These are phyloP conservation scores for Flaveria sonorensis DNA, from an alignment of 129 eudicot genomes.

Conservation along the genomic window DNA sequence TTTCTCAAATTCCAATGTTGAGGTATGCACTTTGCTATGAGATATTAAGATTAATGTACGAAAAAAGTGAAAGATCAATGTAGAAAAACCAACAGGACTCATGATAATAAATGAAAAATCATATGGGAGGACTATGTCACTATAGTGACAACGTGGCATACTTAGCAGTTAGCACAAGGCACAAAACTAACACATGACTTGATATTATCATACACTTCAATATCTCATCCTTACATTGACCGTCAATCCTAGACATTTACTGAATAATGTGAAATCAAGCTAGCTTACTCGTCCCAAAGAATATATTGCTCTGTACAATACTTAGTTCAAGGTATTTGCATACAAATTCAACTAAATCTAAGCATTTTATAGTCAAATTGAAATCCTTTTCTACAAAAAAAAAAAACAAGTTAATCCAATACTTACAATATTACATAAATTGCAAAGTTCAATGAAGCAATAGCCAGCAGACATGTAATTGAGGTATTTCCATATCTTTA, in stretches of 20 bases:
- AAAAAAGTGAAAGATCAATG: constrained; percentile 8
- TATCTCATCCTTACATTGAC: constrained; percentile 5
- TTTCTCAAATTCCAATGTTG: constrained; percentile 38
- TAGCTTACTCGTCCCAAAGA: constrained; percentile 11
- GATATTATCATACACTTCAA: background rate
- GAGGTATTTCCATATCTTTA: constrained; percentile 30
- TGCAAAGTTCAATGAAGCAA: constrained; percentile 18
- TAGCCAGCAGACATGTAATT: constrained; percentile 14
- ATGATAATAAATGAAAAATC: constrained; percentile 27
- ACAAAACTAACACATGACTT: background rate
- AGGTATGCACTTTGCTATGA: constrained; percentile 48
- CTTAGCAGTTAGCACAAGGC: background rate
- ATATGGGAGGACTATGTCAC: background rate
- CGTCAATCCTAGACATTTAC: constrained; percentile 10
- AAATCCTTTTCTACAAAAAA: constrained; percentile 7
- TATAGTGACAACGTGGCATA: background rate
- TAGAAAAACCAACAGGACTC: constrained; percentile 9
- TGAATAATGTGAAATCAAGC: constrained; percentile 19
- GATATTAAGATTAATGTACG: constrained; percentile 5
- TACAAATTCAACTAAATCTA: constrained; percentile 11
- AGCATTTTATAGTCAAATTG: background rate
- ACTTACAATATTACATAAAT: constrained; percentile 15
- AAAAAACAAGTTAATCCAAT: constrained; percentile 1
- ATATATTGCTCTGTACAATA: background rate
- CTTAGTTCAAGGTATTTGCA: background rate